These are phyloP conservation scores for Inga leiocalycina DNA, from an alignment of 306 rosid species.

Conservation along the genomic window DNA sequence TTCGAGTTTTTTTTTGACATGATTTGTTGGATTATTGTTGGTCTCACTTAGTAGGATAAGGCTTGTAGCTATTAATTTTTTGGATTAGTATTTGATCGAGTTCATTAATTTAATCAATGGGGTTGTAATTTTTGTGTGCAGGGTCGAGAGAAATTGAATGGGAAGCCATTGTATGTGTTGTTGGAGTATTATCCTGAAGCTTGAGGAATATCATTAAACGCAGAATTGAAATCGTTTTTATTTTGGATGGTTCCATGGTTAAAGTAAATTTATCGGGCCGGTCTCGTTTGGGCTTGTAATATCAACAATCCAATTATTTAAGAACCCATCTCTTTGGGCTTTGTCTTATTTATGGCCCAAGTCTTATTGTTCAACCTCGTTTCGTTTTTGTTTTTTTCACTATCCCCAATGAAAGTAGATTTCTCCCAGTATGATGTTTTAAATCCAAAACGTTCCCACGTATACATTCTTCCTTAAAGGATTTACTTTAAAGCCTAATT, in stretches of 20 bases:
- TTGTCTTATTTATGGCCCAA: not conserved
- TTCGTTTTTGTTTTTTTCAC: not conserved
- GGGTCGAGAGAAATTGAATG: constrained; percentile 63
- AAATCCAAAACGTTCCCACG: no score
- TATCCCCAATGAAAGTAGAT: no score
- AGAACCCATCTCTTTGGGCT: not conserved
- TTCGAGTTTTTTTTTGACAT: not conserved
- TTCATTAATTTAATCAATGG: not conserved
- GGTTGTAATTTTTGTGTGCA: constrained; percentile 22
- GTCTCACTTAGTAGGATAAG: not conserved
- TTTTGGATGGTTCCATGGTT: not conserved
- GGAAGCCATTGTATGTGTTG: constrained; percentile 61
- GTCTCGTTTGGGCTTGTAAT: not conserved
- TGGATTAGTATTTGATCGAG: not conserved
- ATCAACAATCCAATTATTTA: not conserved
- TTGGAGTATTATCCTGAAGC: constrained; percentile 40
- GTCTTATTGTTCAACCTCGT: not conserved
- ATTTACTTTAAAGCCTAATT: no score
- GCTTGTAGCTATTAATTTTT: not conserved
- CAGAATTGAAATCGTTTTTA: not conserved
- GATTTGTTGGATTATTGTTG: no score
- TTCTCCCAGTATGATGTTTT: not conserved
- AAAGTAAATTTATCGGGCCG: not conserved
- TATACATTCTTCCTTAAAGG: not conserved
- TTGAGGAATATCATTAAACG: not conserved